Conservation (phyloP, 2,329 filamentous ascomycete genomes). For the Clonostachys solani region DNA sequence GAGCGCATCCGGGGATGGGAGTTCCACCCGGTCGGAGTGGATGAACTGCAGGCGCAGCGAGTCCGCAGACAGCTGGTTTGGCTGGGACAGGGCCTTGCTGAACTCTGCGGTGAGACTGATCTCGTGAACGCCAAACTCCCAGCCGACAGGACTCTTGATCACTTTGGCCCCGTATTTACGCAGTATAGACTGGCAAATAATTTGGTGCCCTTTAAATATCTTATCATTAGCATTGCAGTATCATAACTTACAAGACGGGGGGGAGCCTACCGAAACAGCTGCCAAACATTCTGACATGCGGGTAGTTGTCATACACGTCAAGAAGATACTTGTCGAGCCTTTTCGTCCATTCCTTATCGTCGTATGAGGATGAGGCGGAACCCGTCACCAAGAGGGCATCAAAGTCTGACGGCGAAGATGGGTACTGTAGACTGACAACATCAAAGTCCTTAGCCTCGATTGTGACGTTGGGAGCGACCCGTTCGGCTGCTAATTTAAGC, state of each 20-base stretch:
- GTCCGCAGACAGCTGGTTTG: too few relatives aligned
- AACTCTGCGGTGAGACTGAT: conserved; percentile 15
- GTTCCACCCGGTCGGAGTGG: conserved; percentile 23
- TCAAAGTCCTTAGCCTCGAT: conserved; percentile 24
- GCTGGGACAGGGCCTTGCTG: conserved; percentile 2
- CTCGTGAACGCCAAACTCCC: conserved; percentile 21
- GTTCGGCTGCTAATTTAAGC: conserved; percentile 6
- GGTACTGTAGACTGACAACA: conserved; percentile 25
- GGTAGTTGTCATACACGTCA: conserved; percentile 16
- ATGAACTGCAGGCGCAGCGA: conserved; percentile 25
- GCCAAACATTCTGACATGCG: conserved; percentile 30
- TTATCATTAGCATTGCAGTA: too few relatives aligned
- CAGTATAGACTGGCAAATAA: conserved; percentile 30
- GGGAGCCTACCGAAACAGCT: conserved; percentile 26
- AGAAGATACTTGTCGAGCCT: conserved; percentile 11
- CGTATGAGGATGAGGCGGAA: conserved; percentile 24
- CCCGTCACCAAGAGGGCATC: conserved; percentile 33
- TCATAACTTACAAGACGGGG: too few relatives aligned
- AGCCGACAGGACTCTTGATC: conserved; percentile 17
- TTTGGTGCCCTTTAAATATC: conserved; percentile 21
- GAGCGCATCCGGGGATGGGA: conserved; percentile 3
- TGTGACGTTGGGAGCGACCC: conserved; percentile 4
- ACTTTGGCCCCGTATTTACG: conserved; percentile 15
- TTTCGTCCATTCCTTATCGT: conserved; percentile 12
- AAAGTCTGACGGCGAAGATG: conserved; percentile 15